Conservation (phyloP, 73 alveolate species). For the Diophrys appendiculata region DNA sequence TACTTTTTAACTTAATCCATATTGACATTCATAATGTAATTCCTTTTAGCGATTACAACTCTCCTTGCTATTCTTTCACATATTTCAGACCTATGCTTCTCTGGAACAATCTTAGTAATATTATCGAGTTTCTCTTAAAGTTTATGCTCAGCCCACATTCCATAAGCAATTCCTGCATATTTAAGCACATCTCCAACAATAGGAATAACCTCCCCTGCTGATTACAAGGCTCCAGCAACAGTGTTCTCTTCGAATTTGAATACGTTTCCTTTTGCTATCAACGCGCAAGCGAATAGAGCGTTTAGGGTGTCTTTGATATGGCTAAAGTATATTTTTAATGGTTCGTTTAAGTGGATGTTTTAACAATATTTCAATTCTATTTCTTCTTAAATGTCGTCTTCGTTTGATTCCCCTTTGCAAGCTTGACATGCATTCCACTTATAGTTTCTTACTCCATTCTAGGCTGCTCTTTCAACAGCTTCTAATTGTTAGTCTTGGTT, state of each 20-base stretch:
- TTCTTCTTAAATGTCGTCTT: not conserved
- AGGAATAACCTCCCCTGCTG: not conserved
- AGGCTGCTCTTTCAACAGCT: not conserved
- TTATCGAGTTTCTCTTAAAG: not conserved
- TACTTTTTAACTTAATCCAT: not conserved
- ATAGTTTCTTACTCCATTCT: not conserved
- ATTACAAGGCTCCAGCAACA: not conserved
- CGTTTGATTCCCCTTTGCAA: not conserved
- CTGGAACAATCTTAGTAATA: not conserved
- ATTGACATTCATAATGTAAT: not conserved
- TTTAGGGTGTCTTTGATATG: not conserved
- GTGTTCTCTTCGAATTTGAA: not conserved
- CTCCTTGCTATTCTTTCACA: not conserved
- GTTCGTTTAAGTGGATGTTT: not conserved
- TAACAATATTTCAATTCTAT: not conserved
- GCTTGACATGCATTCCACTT: not conserved
- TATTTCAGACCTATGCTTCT: not conserved
- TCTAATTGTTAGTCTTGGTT: not conserved
- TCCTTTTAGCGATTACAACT: not conserved
- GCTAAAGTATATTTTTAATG: not conserved
- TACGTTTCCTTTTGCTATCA: not conserved
- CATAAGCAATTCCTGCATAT: not conserved
- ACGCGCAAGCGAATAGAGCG: not conserved
- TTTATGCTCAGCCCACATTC: not conserved
- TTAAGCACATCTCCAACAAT: not conserved